A percentile compares a stretch with the other conserved stretches of the same genome.
phyloP scores from a whole-genome alignment of 495 filamentous ascomycete genomes.

The Saxispiralis lemnorum region DNA sequence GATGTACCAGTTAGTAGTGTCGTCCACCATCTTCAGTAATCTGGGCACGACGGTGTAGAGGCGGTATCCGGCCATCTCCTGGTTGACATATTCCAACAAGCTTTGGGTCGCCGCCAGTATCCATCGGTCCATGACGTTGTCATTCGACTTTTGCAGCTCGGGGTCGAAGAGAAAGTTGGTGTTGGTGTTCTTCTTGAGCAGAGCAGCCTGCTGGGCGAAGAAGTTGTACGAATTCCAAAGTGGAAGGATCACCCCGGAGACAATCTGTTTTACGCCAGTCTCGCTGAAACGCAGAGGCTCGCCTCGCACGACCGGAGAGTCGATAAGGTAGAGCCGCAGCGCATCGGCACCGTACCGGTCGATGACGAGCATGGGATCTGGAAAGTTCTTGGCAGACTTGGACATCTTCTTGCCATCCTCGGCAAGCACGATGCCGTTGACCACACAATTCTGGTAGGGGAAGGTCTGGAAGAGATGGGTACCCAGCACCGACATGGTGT shows the following conservation, averaged over 20 bases:
- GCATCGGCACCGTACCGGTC: slow-evolving; percentile 83
- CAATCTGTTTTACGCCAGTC: slow-evolving; percentile 82
- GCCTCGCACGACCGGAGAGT: slow-evolving; percentile 87
- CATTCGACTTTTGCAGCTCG: slow-evolving; percentile 51
- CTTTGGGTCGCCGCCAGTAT: slow-evolving; percentile 87
- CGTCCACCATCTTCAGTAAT: slow-evolving; percentile 75
- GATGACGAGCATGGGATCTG: slow-evolving; percentile 75
- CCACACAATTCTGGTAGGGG: slow-evolving; percentile 92
- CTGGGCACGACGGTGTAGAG: slow-evolving; percentile 85
- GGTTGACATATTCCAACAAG: slow-evolving; percentile 78
- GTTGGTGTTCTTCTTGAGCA: slow-evolving; percentile 76
- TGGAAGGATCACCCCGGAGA: slow-evolving; percentile 81
- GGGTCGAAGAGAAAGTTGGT: slow-evolving; percentile 69
- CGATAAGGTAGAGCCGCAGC: slow-evolving; percentile 86
- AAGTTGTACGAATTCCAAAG: slow-evolving; percentile 98
- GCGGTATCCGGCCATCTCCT: slow-evolving; percentile 66
- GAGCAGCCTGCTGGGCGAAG: slow-evolving; percentile 84
- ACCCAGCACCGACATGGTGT: slow-evolving; percentile 77
- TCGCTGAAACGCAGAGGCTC: slow-evolving; percentile 89
- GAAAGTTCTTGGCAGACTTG: slow-evolving; percentile 93
- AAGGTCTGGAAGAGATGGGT: slow-evolving; percentile 76
- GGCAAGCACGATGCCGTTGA: slow-evolving; percentile 88
- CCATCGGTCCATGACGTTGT: slow-evolving; percentile 95
- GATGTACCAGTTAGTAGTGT: slow-evolving; percentile 98
- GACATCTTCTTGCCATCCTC: slow-evolving; percentile 99